These are phyloP conservation scores for Sporothrix brunneoviolacea DNA, from an alignment of 2,329 filamentous ascomycete species.

Conservation along the genomic window DNA sequence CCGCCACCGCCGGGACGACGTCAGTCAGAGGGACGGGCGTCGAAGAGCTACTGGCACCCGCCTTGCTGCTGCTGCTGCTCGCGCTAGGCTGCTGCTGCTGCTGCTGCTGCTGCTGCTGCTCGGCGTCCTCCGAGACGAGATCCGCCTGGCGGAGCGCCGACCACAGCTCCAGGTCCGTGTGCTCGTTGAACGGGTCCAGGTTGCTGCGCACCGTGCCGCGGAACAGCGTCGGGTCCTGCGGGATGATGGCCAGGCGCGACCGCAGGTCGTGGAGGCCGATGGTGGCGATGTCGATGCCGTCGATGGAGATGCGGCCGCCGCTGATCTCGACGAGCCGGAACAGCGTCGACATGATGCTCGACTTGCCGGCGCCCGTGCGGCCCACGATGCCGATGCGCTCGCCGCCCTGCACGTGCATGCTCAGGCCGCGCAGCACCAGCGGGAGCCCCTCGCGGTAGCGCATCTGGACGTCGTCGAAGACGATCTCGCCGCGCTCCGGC, in stretches of 20 bases:
- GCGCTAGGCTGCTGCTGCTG: not conserved
- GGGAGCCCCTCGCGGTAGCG: constrained; percentile 67
- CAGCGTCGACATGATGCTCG: constrained; percentile 73
- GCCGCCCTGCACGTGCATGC: constrained; percentile 65
- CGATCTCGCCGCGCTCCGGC: constrained; percentile 80
- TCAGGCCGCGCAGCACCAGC: constrained; percentile 63
- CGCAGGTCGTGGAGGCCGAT: constrained; percentile 70
- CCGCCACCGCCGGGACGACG: too few species aligned
- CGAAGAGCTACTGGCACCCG: not conserved
- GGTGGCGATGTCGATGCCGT: constrained; percentile 62
- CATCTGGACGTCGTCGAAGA: constrained; percentile 71
- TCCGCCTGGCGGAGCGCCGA: constrained; percentile 70
- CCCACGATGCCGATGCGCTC: constrained; percentile 78
- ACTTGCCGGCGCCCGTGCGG: constrained; percentile 76
- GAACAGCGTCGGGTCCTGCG: constrained; percentile 79
- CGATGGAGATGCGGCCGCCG: constrained; percentile 55
- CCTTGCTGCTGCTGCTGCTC: not conserved
- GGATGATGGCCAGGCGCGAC: constrained; percentile 72
- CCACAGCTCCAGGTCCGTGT: constrained; percentile 73
- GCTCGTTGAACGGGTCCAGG: constrained; percentile 73
- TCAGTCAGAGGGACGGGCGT: not conserved
- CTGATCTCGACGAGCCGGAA: constrained; percentile 68
- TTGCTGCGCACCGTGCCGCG: constrained; percentile 72
- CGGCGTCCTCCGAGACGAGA: constrained; percentile 45
- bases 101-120: constrained; percentile 15